These are phyloP conservation scores for Peniophora sp. DNA, from an alignment of 1,284 basidiomycete species.

Conservation along the genomic window DNA sequence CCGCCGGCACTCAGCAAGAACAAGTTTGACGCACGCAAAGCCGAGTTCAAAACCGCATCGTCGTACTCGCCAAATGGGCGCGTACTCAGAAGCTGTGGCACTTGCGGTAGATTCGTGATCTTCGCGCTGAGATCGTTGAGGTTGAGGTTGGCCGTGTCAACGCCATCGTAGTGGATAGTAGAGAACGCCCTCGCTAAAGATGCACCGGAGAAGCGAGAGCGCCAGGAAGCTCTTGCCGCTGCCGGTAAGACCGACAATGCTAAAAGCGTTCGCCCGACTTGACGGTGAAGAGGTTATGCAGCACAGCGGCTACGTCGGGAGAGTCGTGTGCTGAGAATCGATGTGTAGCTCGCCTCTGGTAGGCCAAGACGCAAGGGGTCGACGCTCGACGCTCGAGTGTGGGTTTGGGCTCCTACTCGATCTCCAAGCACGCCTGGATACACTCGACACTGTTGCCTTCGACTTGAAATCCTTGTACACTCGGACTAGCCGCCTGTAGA, in stretches of 20 bases:
- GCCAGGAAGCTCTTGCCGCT: slow-evolving; percentile 57
- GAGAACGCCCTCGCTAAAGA: slow-evolving; percentile 32
- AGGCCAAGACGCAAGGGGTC: slow-evolving; percentile 76
- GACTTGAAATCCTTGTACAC: slow-evolving; percentile 50
- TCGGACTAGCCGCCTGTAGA: slow-evolving; percentile 36
- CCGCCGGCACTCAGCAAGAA: too few relatives aligned
- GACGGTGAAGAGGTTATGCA: slow-evolving; percentile 2
- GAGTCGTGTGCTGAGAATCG: slow-evolving; percentile 56
- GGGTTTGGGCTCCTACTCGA: slow-evolving; percentile 62
- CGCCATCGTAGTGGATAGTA: slow-evolving; percentile 28
- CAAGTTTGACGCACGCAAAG: too few relatives aligned
- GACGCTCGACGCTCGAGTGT: slow-evolving; percentile 35
- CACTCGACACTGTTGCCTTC: slow-evolving; percentile 60
- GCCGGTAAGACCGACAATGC: slow-evolving; percentile 64
- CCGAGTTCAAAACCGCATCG: too few relatives aligned
- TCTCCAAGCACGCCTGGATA: slow-evolving; percentile 62
- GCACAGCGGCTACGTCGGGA: slow-evolving; percentile 22
- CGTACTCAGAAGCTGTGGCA: too few relatives aligned
- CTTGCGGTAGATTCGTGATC: too few relatives aligned
- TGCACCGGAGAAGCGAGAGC: slow-evolving; percentile 30
- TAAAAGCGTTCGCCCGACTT: background rate
- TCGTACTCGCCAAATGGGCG: too few relatives aligned
- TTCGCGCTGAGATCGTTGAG: slow-evolving; percentile 45
- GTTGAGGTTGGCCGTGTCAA: slow-evolving; percentile 37
- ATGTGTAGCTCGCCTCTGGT: slow-evolving; percentile 61